A percentile compares a stretch with the other conserved stretches of the same genome.
Conservation (phyloP, 2,329 filamentous ascomycete genomes). For the Trichoderma guizhouense region DNA sequence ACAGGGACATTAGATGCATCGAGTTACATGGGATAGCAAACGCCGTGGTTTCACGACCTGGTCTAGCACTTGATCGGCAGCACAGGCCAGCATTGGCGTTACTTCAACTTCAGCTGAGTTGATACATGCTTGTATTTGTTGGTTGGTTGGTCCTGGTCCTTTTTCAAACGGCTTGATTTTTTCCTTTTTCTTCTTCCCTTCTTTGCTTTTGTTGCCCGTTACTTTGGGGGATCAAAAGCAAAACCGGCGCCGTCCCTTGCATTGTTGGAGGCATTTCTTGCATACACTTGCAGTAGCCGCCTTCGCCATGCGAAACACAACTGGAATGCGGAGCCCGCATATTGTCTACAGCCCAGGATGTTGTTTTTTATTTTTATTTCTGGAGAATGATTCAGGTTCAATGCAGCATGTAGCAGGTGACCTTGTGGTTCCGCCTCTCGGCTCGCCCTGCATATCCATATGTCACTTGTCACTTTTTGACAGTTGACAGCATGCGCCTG, state of each 20-base stretch:
- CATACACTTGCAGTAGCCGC: neutral
- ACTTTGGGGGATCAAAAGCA: neutral
- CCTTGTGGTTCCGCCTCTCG: neutral
- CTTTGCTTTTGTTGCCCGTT: neutral
- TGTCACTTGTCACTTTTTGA: conserved; percentile 4
- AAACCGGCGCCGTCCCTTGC: neutral
- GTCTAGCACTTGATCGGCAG: conserved; percentile 8
- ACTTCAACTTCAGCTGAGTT: neutral
- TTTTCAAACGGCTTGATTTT: neutral
- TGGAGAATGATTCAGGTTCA: neutral
- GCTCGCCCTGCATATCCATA: neutral
- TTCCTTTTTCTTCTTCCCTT: neutral
- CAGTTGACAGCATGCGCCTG: neutral
- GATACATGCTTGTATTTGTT: neutral
- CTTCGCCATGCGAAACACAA: neutral
- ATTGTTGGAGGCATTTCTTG: neutral
- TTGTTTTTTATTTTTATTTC: neutral
- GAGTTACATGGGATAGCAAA: neutral
- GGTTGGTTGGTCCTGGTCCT: neutral
- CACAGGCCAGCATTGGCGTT: neutral
- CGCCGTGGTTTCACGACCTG: neutral
- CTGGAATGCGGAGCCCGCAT: conserved; percentile 3
- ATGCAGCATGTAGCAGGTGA: neutral
- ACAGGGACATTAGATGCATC: neutral
- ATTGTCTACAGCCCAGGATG: neutral